Evolutionary conservation across 2,329 filamentous ascomycete species (phyloP).

Genomic region (Arthrobotrys megalospora): DNA sequence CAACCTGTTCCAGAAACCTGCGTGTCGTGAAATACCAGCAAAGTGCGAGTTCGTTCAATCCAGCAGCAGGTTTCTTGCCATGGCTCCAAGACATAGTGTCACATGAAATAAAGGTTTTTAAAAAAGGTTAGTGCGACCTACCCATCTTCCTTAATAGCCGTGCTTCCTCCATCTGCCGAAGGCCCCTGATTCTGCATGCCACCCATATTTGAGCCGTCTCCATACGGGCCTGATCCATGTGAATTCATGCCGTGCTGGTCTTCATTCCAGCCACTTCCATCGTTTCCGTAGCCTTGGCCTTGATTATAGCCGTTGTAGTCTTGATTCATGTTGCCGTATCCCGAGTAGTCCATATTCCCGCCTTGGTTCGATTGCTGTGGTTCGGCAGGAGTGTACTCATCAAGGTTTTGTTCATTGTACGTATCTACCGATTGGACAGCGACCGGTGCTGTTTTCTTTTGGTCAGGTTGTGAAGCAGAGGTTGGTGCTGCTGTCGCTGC

Average conservation of each 20-base stretch:
- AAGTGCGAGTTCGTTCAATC: constrained; percentile 32
- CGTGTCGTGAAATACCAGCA: constrained; percentile 37
- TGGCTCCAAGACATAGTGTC: constrained; percentile 35
- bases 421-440: constrained; percentile 16
- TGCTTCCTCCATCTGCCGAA: constrained; percentile 69
- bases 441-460: constrained; percentile 31
- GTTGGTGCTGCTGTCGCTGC: constrained; percentile 13
- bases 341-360: constrained; percentile 45
- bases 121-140: constrained; percentile 73
- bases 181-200: constrained; percentile 62
- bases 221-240: constrained; percentile 61
- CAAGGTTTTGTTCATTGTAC: constrained; percentile 24
- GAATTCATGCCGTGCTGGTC: constrained; percentile 56
- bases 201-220: constrained; percentile 61
- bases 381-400: constrained; percentile 57
- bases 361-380: constrained; percentile 44
- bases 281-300: constrained; percentile 45
- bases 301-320: constrained; percentile 52
- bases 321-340: constrained; percentile 55
- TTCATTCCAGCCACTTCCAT: constrained; percentile 46
- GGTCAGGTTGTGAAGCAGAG: constrained; percentile 36
- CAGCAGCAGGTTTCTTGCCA: constrained; percentile 55
- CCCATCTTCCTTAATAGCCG: constrained; percentile 91
- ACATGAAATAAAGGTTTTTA: constrained; percentile 33
- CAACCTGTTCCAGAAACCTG: constrained; percentile 20